Percentiles rank a stretch among this genome's conserved stretches.
phyloP scores from a whole-genome alignment of 2,329 filamentous ascomycete species.

The Rasamsonia emersonii region DNA sequence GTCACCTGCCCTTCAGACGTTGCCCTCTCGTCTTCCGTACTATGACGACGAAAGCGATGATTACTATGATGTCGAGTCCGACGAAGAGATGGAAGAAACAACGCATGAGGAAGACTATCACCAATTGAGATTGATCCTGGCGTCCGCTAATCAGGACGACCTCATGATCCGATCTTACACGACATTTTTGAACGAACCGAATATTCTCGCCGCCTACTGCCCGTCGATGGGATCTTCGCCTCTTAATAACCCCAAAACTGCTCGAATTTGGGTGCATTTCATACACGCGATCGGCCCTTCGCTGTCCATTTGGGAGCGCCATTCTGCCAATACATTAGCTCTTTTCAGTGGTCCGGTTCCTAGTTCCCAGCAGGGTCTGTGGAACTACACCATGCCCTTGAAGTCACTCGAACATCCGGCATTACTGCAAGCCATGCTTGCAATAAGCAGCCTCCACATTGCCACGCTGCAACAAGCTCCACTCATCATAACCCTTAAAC shows the following conservation, averaged over 20 bases:
- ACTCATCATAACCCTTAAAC: conserved; percentile 73
- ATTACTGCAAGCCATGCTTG: conserved; percentile 82
- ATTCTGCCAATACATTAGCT: conserved; percentile 63
- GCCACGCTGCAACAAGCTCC: conserved; percentile 68
- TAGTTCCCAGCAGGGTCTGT: conserved; percentile 49
- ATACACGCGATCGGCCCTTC: conserved; percentile 78
- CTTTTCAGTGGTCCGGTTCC: conserved; percentile 57
- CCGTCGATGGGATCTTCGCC: conserved; percentile 61
- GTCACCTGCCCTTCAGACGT: conserved; percentile 3
- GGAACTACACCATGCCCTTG: conserved; percentile 72
- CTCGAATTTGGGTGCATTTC: conserved; percentile 83
- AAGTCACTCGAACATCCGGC: conserved; percentile 78
- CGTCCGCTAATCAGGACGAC: conserved; percentile 36
- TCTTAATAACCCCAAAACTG: conserved; percentile 69
- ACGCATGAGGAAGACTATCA: conserved; percentile 26
- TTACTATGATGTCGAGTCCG: conserved; percentile 53
- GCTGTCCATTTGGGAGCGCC: conserved; percentile 79
- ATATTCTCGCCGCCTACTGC: conserved; percentile 55
- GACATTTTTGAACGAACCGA: conserved; percentile 39
- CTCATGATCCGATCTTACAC: conserved; percentile 42
- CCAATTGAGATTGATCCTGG: conserved; percentile 36
- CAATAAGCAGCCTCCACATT: conserved; percentile 78
- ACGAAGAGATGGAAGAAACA: conserved; percentile 46
- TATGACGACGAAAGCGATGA: conserved; percentile 52
- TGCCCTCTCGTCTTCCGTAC: conserved; percentile 8